Conservation (phyloP, 1,284 basidiomycete genomes). For the Papiliotrema nemorosa region DNA sequence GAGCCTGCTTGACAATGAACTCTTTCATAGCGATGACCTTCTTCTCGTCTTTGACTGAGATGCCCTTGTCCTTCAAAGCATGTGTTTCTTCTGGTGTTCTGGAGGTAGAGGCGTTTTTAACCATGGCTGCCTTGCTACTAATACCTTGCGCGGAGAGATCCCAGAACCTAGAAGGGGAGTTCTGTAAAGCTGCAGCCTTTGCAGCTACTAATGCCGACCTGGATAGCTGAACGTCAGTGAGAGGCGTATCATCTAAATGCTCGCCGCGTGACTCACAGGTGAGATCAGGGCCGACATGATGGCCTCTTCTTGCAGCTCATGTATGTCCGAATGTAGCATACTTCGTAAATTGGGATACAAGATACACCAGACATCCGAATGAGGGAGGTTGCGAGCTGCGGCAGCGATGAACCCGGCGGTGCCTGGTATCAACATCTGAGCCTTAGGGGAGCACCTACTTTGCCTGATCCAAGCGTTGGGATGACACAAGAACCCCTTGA, state of each 20-base stretch:
- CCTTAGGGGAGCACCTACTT: constrained; percentile 53
- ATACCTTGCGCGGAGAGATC: constrained; percentile 36
- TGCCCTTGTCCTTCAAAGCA: constrained; percentile 52
- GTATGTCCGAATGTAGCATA: constrained; percentile 81
- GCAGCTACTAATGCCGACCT: constrained; percentile 80
- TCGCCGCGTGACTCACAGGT: constrained; percentile 58
- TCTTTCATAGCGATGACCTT: constrained; percentile 67
- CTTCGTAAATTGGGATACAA: constrained; percentile 86
- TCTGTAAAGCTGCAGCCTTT: constrained; percentile 52
- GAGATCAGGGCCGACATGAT: constrained; percentile 71
- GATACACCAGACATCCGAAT: constrained; percentile 92
- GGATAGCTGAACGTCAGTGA: constrained; percentile 57
- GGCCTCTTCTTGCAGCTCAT: constrained; percentile 66
- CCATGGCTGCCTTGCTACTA: constrained; percentile 17
- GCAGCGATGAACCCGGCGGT: constrained; percentile 82
- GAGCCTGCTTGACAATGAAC: constrained; percentile 78
- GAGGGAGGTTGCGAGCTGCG: constrained; percentile 70
- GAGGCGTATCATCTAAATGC: neutral
- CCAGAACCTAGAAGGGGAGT: constrained; percentile 64
- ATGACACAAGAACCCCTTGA: constrained; percentile 86
- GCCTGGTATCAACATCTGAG: constrained; percentile 53
- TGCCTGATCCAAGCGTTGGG: constrained; percentile 96
- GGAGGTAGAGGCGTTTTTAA: constrained; percentile 15
- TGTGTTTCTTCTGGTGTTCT: neutral
- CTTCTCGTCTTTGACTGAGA: constrained; percentile 38